A percentile compares a stretch with the other conserved stretches of the same genome.
phyloP scores from a whole-genome alignment of 805 yeast genomes.

The Cyberlindnera mississippiensis region DNA sequence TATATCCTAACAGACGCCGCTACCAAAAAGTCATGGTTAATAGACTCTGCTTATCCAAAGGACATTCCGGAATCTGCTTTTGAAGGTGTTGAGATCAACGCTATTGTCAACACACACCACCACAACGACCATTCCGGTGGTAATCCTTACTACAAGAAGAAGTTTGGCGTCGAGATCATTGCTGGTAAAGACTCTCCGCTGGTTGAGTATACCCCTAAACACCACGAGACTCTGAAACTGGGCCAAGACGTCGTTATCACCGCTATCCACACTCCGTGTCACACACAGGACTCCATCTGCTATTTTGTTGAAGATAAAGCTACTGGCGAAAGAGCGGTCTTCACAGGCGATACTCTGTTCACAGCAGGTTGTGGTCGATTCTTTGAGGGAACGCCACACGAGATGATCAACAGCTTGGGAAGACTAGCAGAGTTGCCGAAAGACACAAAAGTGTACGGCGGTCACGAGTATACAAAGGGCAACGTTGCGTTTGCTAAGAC shows the following conservation, averaged over 20 bases:
- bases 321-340: conserved; percentile 67
- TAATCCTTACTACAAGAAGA: conserved; percentile 39
- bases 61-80: conserved; percentile 50
- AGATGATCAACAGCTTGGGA: conserved; percentile 73
- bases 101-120: conserved; percentile 93
- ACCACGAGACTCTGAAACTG: conserved; percentile 55
- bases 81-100: conserved; percentile 47
- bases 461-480: conserved; percentile 90
- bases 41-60: conserved; percentile 88
- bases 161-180: conserved; percentile 52
- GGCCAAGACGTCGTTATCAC: conserved; percentile 64
- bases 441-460: conserved; percentile 79
- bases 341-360: conserved; percentile 95
- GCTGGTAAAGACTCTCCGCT: conserved; percentile 81
- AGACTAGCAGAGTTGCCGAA: conserved; percentile 58
- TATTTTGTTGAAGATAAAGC: conserved; percentile 63
- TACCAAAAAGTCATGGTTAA: conserved; percentile 69
- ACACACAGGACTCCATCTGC: conserved; percentile 94
- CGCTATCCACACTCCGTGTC: conserved; percentile 95
- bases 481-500: conserved; percentile 76
- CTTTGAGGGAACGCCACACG: conserved; percentile 82
- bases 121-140: conserved; percentile 96
- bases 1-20: conserved; percentile 69
- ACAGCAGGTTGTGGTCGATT: conserved; percentile 95
- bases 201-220: conserved; percentile 67